Conservation (phyloP, 2,329 filamentous ascomycete species). For the Purpureocillium lavendulum region DNA sequence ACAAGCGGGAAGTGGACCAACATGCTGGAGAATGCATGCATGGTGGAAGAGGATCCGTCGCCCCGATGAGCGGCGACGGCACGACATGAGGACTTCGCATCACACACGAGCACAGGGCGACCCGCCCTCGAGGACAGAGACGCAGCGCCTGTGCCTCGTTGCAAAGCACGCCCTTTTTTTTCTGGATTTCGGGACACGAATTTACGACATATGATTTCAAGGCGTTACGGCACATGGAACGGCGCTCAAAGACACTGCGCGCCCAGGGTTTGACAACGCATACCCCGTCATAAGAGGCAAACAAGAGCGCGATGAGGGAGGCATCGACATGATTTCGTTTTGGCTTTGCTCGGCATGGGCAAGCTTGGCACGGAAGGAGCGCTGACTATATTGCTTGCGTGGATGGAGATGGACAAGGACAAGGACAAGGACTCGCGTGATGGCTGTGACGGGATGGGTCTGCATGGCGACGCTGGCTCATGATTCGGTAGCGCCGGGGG, state of each 20-base stretch:
- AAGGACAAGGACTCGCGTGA: no score
- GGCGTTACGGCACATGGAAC: slow-evolving; percentile 1
- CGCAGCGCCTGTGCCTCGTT: no score
- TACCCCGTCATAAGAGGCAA: neutral
- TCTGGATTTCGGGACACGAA: neutral
- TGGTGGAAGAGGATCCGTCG: slow-evolving; percentile 69
- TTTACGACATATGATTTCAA: slow-evolving; percentile 3
- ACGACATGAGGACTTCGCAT: neutral
- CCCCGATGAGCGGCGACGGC: slow-evolving; percentile 15
- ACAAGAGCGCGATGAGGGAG: neutral
- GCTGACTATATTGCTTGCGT: no score
- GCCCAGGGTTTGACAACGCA: neutral
- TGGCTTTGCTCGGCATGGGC: no score
- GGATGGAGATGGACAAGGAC: no score
- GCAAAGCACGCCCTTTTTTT: neutral
- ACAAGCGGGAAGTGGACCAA: slow-evolving; percentile 99
- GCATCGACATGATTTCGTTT: neutral
- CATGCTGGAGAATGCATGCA: slow-evolving; percentile 92
- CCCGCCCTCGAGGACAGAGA: no score
- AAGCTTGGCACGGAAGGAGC: no score
- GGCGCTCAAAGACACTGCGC: neutral
- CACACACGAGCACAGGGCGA: no score
- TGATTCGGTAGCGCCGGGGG: no score
- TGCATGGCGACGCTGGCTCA: no score
- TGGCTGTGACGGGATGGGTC: no score